phyloP scores from a whole-genome alignment of 1,139 yeast species.

The Hyphopichia khmerensis region DNA sequence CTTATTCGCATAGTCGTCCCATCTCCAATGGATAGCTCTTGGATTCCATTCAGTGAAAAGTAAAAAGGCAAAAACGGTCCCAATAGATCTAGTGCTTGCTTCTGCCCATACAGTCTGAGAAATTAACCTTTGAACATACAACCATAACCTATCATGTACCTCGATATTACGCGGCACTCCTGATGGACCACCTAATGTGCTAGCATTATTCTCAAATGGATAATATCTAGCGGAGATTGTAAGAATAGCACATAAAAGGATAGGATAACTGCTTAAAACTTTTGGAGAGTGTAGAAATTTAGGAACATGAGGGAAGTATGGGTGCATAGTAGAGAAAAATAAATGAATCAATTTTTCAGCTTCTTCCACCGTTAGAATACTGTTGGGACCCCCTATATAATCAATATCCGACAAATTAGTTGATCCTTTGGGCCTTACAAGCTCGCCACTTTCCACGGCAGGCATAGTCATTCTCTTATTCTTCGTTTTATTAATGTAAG shows the following conservation, averaged over 20 bases:
- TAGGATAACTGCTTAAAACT: constrained; percentile 73
- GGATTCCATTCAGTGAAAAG: constrained; percentile 96
- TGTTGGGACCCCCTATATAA: constrained; percentile 57
- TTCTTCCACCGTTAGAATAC: constrained; percentile 65
- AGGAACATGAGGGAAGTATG: constrained; percentile 87
- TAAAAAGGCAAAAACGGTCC: constrained; percentile 80
- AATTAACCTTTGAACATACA: constrained; percentile 74
- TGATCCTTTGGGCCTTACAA: constrained; percentile 55
- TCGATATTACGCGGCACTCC: constrained; percentile 51
- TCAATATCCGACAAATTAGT: constrained; percentile 58
- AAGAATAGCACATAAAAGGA: constrained; percentile 73
- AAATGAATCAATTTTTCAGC: constrained; percentile 62
- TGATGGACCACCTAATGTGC: constrained; percentile 18
- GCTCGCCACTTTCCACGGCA: constrained; percentile 46
- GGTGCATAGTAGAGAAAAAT: constrained; percentile 80
- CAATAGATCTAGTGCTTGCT: constrained; percentile 83
- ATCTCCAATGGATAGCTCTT: constrained; percentile 85
- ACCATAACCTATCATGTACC: constrained; percentile 79
- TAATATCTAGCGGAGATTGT: constrained; percentile 80
- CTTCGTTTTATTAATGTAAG: constrained; percentile 12
- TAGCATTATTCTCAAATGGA: constrained; percentile 42
- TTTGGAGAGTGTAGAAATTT: constrained; percentile 65
- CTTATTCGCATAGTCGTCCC: constrained; percentile 81
- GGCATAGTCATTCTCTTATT: constrained; percentile 19
- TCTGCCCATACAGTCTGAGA: constrained; percentile 95